Conservation (phyloP, 2,329 filamentous ascomycete species). For the Scedosporium aurantiacum region DNA sequence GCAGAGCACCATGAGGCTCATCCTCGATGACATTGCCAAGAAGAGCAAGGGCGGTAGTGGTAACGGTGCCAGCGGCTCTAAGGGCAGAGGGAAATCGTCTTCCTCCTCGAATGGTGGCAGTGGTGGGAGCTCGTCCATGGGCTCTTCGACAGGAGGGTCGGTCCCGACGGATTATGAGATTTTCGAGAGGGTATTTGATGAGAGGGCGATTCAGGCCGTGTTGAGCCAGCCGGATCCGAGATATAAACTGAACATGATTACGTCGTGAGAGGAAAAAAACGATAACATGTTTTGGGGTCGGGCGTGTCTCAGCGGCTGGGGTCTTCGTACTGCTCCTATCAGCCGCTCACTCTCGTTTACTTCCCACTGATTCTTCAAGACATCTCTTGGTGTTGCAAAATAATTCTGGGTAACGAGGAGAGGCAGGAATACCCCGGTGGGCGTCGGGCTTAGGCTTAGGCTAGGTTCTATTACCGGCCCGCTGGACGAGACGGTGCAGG, state of each 20-base stretch:
- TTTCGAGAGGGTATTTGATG: slow-evolving; percentile 41
- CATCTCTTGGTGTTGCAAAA: too few species aligned
- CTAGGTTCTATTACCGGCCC: too few species aligned
- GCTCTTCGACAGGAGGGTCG: slow-evolving; percentile 13
- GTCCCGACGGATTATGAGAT: slow-evolving; percentile 35
- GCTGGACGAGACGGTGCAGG: too few species aligned
- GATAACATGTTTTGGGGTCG: too few species aligned
- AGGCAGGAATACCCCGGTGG: too few species aligned
- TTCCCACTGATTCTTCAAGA: too few species aligned
- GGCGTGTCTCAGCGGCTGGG: too few species aligned
- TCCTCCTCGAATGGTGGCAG: slow-evolving; percentile 15
- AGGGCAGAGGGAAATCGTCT: slow-evolving; percentile 21
- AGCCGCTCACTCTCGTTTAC: too few species aligned
- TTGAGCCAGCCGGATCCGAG: slow-evolving; percentile 42
- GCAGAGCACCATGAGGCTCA: slow-evolving; percentile 41
- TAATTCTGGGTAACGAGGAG: too few species aligned
- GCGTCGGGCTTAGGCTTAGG: too few species aligned
- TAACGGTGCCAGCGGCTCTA: slow-evolving; percentile 14
- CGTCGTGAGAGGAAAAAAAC: slow-evolving; percentile 12
- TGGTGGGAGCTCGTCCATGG: slow-evolving; percentile 16
- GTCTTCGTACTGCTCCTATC: too few species aligned
- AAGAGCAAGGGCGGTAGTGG: slow-evolving; percentile 24
- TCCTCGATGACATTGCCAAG: slow-evolving; percentile 44
- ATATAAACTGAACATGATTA: slow-evolving; percentile 42
- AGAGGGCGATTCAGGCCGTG: slow-evolving; percentile 36